Conservation (phyloP, 169 alveolate genomes). For the Cystoisospora suis region DNA sequence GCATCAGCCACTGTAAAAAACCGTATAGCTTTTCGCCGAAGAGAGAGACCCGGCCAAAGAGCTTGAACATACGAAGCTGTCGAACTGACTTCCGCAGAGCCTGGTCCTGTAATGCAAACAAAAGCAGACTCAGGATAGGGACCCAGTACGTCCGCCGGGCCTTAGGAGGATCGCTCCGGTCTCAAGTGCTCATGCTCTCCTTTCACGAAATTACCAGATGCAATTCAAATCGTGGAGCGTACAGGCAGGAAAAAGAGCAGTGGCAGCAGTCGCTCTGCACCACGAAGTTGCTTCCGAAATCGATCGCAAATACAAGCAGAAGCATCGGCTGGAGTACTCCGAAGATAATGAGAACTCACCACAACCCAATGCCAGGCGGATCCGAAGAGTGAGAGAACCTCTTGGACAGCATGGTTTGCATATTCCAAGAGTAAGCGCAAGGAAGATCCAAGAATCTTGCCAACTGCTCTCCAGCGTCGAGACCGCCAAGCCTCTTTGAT, state of each 20-base stretch:
- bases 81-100: background rate
- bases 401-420: background rate
- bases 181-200: too few relatives aligned
- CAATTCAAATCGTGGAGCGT: too few relatives aligned
- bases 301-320: too few relatives aligned
- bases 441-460: background rate
- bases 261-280: too few relatives aligned
- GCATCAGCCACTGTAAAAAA: constrained; percentile 1
- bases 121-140: too few relatives aligned
- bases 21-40: background rate
- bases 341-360: too few relatives aligned
- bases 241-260: too few relatives aligned
- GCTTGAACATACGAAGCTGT: constrained; percentile 29
- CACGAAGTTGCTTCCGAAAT: too few relatives aligned
- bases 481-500: background rate
- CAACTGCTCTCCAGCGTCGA: background rate
- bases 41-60: background rate
- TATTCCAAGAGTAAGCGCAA: constrained; percentile 9
- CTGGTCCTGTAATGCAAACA: background rate
- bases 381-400: background rate
- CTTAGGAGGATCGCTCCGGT: too few relatives aligned
- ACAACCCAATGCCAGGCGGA: constrained; percentile 23
- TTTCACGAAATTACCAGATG: too few relatives aligned
- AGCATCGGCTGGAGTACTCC: too few relatives aligned
- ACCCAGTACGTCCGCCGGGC: too few relatives aligned